Percentiles rank a stretch among this genome's conserved stretches.
Conservation (phyloP, 2,329 filamentous ascomycete genomes). For the Neofusicoccum sp. region DNA sequence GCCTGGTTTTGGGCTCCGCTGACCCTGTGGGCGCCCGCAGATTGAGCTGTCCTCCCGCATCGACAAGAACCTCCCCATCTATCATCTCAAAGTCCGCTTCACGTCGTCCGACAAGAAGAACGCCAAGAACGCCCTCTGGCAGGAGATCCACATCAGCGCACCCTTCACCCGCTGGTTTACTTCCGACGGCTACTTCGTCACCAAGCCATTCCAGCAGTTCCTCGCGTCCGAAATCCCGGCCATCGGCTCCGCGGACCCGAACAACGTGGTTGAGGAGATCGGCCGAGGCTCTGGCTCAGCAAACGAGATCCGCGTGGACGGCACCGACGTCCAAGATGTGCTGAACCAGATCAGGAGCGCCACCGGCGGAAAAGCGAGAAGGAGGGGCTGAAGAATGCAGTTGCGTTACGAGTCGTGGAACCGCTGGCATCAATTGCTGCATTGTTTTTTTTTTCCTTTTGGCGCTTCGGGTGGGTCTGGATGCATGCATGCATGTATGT, state of each 20-base stretch:
- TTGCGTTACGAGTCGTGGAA: background rate
- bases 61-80: constrained; percentile 78
- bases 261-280: constrained; percentile 47
- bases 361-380: constrained; percentile 29
- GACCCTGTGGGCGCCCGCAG: constrained; percentile 41
- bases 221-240: constrained; percentile 66
- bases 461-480: background rate
- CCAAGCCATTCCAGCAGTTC: constrained; percentile 74
- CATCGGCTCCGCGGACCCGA: constrained; percentile 65
- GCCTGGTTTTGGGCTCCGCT: constrained; percentile 12
- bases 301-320: constrained; percentile 29
- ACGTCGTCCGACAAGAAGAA: constrained; percentile 30
- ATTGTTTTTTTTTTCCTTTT: constrained; percentile 1
- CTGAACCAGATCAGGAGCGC: constrained; percentile 37
- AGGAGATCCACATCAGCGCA: constrained; percentile 56
- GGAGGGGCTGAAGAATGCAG: constrained; percentile 29
- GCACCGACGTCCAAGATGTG: constrained; percentile 34
- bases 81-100: constrained; percentile 68
- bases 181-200: constrained; percentile 70
- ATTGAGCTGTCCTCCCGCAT: constrained; percentile 70
- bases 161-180: constrained; percentile 74
- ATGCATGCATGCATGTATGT: background rate
- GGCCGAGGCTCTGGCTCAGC: constrained; percentile 28
- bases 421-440: background rate
- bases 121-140: constrained; percentile 30